phyloP scores from a whole-genome alignment of 441 rosid species.

The Arabidopsis lyrata region DNA sequence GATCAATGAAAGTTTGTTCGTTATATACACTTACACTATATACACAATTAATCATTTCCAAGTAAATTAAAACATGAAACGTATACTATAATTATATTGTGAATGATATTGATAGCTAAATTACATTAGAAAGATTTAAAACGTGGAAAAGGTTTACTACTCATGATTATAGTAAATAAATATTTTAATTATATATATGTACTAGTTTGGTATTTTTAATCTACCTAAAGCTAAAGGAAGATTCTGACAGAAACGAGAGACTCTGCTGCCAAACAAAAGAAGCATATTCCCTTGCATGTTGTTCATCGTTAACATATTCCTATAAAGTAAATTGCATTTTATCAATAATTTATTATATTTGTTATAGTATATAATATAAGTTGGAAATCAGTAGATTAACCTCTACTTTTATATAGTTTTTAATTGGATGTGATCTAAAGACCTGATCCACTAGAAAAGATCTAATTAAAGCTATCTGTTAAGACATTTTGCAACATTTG shows the following conservation, averaged over 20 bases:
- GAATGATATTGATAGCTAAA: constrained; percentile 7
- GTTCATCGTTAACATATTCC: constrained; percentile 20
- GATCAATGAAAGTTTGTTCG: neutral
- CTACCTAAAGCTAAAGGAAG: constrained; percentile 20
- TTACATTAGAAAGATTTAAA: neutral
- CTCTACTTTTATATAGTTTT: constrained; percentile 2
- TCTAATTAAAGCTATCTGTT: constrained; percentile 28
- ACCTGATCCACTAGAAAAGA: constrained; percentile 39
- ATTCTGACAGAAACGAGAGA: constrained; percentile 29
- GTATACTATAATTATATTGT: neutral
- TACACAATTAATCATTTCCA: neutral
- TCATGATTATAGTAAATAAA: constrained; percentile 27
- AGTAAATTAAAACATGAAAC: constrained; percentile 1
- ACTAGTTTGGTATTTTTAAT: neutral
- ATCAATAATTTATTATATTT: constrained; percentile 20
- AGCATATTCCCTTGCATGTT: constrained; percentile 44
- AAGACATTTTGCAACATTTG: constrained; percentile 34
- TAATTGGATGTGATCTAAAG: constrained; percentile 37
- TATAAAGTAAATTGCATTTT: constrained; percentile 41
- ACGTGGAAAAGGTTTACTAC: constrained; percentile 28
- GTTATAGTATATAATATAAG: constrained; percentile 28
- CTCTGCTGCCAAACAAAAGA: constrained; percentile 30
- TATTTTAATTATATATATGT: too few relatives aligned
- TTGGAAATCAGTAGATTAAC: constrained; percentile 40
- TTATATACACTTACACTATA: neutral